phyloP scores from a whole-genome alignment of 495 filamentous ascomycete genomes.

The Articulospora tetracladia region DNA sequence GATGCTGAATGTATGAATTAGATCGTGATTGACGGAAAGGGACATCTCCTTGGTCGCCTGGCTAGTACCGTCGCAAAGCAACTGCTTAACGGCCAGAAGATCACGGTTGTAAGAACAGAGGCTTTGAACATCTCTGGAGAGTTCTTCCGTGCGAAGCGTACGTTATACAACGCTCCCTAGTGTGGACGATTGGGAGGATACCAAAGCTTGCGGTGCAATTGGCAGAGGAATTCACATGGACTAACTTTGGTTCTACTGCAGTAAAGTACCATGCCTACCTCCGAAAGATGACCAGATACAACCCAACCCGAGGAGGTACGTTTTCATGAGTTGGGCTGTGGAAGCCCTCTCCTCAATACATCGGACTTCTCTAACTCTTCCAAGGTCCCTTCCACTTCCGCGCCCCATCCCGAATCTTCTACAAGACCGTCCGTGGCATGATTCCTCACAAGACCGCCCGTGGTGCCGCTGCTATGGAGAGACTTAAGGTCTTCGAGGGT shows the following conservation, averaged over 20 bases:
- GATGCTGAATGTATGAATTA: conserved; percentile 33
- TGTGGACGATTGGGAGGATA: conserved; percentile 8
- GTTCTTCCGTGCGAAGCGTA: conserved; percentile 99
- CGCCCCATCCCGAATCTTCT: conserved; percentile 97
- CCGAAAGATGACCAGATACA: conserved; percentile 99
- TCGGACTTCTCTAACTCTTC: conserved; percentile 33
- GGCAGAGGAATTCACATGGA: conserved; percentile 1
- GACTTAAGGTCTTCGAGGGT: conserved; percentile 99
- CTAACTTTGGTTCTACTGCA: conserved; percentile 45
- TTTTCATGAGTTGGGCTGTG: conserved; percentile 10
- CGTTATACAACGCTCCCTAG: conserved; percentile 40
- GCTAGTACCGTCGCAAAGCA: conserved; percentile 99
- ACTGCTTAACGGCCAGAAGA: conserved; percentile 98
- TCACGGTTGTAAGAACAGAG: conserved; percentile 98
- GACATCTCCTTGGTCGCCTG: conserved; percentile 98
- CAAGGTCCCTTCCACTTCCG: conserved; percentile 98
- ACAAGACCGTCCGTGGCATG: conserved; percentile 99
- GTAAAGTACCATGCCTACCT: conserved; percentile 99
- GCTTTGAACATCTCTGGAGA: conserved; percentile 99
- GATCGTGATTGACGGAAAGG: conserved; percentile 99
- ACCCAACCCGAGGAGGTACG: conserved; percentile 94
- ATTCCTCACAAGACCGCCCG: conserved; percentile 99
- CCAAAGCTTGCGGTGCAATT: conserved; percentile 14
- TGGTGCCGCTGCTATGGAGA: conserved; percentile 91
- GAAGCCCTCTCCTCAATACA: not conserved